Conservation (phyloP, 73 alveolate genomes). For the Paramecium tetraurelia region DNA sequence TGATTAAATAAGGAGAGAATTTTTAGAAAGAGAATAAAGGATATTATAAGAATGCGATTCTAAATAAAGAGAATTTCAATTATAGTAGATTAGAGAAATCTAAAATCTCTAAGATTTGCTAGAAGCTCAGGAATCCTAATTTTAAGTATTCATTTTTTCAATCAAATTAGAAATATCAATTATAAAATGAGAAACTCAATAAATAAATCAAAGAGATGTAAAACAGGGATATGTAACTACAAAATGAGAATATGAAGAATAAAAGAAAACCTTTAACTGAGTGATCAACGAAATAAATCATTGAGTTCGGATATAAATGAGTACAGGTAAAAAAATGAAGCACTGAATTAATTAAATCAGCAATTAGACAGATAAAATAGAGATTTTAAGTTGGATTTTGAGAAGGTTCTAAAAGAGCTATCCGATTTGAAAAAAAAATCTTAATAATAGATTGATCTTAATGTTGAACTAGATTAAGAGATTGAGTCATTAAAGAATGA, state of each 20-base stretch:
- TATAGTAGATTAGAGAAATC: background rate
- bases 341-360: background rate
- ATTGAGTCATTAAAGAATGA: background rate
- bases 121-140: background rate
- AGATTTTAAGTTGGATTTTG: background rate
- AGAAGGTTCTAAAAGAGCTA: background rate
- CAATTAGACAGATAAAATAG: background rate
- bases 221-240: background rate
- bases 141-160: background rate
- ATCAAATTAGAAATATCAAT: background rate
- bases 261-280: background rate
- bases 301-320: background rate
- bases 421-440: background rate
- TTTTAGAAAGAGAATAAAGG: background rate
- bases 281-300: background rate
- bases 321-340: background rate
- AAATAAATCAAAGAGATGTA: background rate
- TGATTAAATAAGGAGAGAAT: background rate
- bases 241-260: background rate
- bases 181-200: background rate
- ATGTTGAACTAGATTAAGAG: background rate
- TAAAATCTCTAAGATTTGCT: background rate
- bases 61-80: background rate
- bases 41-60: background rate
- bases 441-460: background rate